phyloP scores from a whole-genome alignment of 306 rosid species.

The Comarum palustre region DNA sequence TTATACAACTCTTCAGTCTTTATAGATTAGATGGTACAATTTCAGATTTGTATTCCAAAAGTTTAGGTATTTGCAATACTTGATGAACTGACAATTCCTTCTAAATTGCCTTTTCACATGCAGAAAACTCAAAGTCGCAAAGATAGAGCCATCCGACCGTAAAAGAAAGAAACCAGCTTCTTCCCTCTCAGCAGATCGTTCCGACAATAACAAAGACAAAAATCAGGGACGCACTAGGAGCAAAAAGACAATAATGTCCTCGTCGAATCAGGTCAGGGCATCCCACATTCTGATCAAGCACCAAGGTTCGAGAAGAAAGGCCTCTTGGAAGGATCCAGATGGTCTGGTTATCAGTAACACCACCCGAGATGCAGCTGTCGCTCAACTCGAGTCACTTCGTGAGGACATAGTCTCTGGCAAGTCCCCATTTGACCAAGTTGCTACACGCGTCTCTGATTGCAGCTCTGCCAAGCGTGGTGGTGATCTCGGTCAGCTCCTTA shows the following conservation, averaged over 20 bases:
- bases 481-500: constrained; percentile 62
- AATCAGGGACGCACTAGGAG: constrained; percentile 19
- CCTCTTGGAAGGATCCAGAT: constrained; percentile 98
- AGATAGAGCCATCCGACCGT: constrained; percentile 78
- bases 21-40: neutral
- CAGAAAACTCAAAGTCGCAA: constrained; percentile 23
- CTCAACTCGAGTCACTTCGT: constrained; percentile 59
- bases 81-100: neutral
- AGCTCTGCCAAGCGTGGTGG: constrained; percentile 98
- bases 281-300: constrained; percentile 94
- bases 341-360: constrained; percentile 70
- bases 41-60: neutral
- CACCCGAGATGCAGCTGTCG: constrained; percentile 62
- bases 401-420: constrained; percentile 81
- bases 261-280: constrained; percentile 81
- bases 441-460: constrained; percentile 83
- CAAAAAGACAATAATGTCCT: constrained; percentile 61
- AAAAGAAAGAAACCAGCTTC: constrained; percentile 62
- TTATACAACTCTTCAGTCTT: neutral
- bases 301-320: constrained; percentile 82
- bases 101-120: neutral
- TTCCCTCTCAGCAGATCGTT: constrained; percentile 51
- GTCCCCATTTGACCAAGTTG: constrained; percentile 62
- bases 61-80: neutral
- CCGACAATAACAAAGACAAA: constrained; percentile 42